phyloP scores from a whole-genome alignment of 768 basidiomycete species.

The Hygrophoropsis aurantiaca region DNA sequence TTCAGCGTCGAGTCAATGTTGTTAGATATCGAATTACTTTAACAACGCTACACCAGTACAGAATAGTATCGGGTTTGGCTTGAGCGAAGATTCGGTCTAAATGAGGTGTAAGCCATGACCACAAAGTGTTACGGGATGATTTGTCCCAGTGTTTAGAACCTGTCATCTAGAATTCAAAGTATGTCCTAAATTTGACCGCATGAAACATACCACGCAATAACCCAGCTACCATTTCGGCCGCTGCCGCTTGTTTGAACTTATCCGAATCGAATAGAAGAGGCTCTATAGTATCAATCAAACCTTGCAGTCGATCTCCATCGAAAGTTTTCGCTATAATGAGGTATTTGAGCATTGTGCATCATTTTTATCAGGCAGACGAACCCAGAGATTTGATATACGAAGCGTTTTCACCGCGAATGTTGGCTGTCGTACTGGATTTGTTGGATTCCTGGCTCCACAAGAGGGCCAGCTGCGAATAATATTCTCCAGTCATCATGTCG shows the following conservation, averaged over 20 bases:
- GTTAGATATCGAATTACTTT: slow-evolving; percentile 20
- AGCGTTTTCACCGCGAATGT: slow-evolving; percentile 56
- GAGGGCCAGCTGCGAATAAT: slow-evolving; percentile 57
- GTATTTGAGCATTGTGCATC: slow-evolving; percentile 33
- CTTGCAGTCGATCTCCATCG: slow-evolving; percentile 50
- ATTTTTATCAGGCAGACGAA: slow-evolving; percentile 25
- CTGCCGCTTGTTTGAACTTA: slow-evolving; percentile 85
- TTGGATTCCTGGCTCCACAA: slow-evolving; percentile 85
- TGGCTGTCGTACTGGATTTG: slow-evolving; percentile 48
- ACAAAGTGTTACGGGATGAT: slow-evolving; percentile 51
- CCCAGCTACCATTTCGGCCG: slow-evolving; percentile 72
- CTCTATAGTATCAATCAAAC: slow-evolving; percentile 56
- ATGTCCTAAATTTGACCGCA: background rate
- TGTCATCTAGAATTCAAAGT: slow-evolving; percentile 23
- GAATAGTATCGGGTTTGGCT: slow-evolving; percentile 83
- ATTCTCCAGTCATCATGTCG: slow-evolving; percentile 46
- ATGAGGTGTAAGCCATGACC: slow-evolving; percentile 68
- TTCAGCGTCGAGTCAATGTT: background rate
- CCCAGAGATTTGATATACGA: slow-evolving; percentile 50
- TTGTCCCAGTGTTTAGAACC: slow-evolving; percentile 86
- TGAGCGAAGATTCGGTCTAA: slow-evolving; percentile 65
- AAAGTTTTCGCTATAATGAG: slow-evolving; percentile 67
- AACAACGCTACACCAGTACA: slow-evolving; percentile 72
- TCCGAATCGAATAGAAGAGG: slow-evolving; percentile 62
- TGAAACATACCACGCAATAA: slow-evolving; percentile 63